Percentiles rank a stretch among this genome's conserved stretches.
Evolutionary conservation across 2,329 filamentous ascomycete species (phyloP).

Genomic region (Penicillium verrucosum): DNA sequence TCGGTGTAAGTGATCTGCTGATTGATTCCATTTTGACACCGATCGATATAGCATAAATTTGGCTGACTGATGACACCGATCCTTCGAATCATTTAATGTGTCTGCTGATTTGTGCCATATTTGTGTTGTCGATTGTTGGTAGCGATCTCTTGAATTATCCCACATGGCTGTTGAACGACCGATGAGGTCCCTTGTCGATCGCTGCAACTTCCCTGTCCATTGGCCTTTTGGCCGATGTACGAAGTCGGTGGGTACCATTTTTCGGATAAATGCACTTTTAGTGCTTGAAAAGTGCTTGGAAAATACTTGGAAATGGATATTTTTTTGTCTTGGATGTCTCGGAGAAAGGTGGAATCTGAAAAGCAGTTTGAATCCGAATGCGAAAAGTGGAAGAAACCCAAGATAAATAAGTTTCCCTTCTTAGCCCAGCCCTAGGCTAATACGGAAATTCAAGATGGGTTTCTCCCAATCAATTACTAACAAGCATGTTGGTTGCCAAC

Average conservation of each 20-base stretch:
- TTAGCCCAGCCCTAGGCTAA: not conserved
- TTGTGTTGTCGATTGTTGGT: slow-evolving; percentile 13
- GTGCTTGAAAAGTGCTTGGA: not conserved
- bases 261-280: not conserved
- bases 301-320: not conserved
- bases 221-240: slow-evolving; percentile 2
- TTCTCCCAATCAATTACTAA: not conserved
- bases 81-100: slow-evolving; percentile 8
- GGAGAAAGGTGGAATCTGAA: not conserved
- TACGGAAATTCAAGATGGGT: not conserved
- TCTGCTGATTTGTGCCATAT: slow-evolving; percentile 14
- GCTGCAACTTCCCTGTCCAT: slow-evolving; percentile 11
- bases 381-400: not conserved
- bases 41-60: slow-evolving; percentile 6
- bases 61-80: slow-evolving; percentile 12
- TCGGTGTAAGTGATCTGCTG: slow-evolving; percentile 10
- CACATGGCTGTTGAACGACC: slow-evolving; percentile 9
- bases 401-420: not conserved
- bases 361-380: not conserved
- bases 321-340: not conserved
- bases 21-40: slow-evolving; percentile 10
- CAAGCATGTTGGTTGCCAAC: not conserved
- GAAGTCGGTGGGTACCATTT: slow-evolving; percentile 7
- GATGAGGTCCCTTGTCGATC: slow-evolving; percentile 13
- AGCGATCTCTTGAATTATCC: slow-evolving; percentile 11